Conservation (phyloP, 2,329 filamentous ascomycete genomes). For the Cladosporium velox region DNA sequence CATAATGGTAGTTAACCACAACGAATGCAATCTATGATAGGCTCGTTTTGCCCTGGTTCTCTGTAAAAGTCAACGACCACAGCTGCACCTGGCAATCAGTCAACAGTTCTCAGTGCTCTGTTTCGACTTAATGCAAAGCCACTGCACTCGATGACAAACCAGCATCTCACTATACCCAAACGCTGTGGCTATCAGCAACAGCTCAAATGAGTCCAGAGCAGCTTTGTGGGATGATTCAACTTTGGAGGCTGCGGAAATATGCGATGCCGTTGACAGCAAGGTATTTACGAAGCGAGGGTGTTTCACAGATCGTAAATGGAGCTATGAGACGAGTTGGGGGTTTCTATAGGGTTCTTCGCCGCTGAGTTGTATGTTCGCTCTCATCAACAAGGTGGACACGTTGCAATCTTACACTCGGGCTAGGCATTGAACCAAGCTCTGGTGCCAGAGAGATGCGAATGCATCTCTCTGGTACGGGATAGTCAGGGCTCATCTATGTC, state of each 20-base stretch:
- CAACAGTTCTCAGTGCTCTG: conserved; percentile 5
- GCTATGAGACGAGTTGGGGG: background rate
- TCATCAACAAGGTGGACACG: background rate
- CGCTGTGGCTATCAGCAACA: background rate
- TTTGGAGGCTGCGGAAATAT: too few relatives aligned
- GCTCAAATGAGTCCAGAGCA: background rate
- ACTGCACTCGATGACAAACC: conserved; percentile 2
- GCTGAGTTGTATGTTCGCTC: background rate
- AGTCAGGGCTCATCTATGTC: background rate
- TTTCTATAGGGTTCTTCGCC: background rate
- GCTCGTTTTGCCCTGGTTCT: too few relatives aligned
- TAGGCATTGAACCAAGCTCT: background rate
- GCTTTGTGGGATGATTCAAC: background rate
- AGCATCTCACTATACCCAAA: background rate
- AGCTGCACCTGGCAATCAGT: conserved; percentile 5
- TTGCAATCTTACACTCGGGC: background rate
- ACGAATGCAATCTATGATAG: too few relatives aligned
- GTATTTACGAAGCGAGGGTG: background rate
- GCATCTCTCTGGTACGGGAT: background rate
- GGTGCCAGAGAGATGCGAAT: background rate
- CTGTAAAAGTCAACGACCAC: too few relatives aligned
- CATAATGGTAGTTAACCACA: too few relatives aligned
- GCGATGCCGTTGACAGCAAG: background rate
- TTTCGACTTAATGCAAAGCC: conserved; percentile 3
- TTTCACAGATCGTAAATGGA: background rate